A percentile compares a stretch with the other conserved stretches of the same genome.
Conservation (phyloP, 495 filamentous ascomycete species). For the Thozetella sp. region DNA sequence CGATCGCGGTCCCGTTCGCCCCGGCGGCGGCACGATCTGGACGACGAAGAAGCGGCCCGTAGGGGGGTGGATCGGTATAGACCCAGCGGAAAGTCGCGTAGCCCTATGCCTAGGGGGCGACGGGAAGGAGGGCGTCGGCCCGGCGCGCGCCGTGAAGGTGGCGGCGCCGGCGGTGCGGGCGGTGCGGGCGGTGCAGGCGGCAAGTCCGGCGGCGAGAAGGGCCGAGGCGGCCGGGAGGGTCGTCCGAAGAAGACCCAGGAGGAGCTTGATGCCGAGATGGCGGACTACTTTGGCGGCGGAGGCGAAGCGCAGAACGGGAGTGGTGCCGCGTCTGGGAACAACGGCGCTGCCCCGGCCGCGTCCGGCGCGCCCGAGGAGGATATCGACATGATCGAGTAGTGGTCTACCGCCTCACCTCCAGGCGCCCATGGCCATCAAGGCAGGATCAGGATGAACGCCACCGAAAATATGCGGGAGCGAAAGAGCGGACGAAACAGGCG, state of each 20-base stretch:
- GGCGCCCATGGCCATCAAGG: neutral
- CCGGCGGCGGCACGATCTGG: constrained; percentile 53
- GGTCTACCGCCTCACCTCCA: neutral
- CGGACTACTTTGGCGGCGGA: constrained; percentile 76
- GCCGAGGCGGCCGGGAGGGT: constrained; percentile 41
- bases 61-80: constrained; percentile 85
- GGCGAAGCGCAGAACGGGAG: constrained; percentile 17
- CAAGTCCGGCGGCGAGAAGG: constrained; percentile 32
- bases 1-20: constrained; percentile 50
- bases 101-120: constrained; percentile 43
- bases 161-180: constrained; percentile 34
- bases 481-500: neutral
- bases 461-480: constrained; percentile 2
- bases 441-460: neutral
- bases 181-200: constrained; percentile 33
- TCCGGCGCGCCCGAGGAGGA: constrained; percentile 18
- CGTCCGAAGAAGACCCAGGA: constrained; percentile 88
- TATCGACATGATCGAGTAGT: constrained; percentile 31
- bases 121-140: constrained; percentile 54
- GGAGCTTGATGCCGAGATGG: constrained; percentile 95
- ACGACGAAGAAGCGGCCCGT: constrained; percentile 68
- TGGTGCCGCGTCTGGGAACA: constrained; percentile 12
- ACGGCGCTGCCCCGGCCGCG: constrained; percentile 13
- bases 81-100: constrained; percentile 60
- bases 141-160: constrained; percentile 45